Base-by-base conservation (phyloP, 148 eudicot species). In the Persicaria tinctoria region DNA sequence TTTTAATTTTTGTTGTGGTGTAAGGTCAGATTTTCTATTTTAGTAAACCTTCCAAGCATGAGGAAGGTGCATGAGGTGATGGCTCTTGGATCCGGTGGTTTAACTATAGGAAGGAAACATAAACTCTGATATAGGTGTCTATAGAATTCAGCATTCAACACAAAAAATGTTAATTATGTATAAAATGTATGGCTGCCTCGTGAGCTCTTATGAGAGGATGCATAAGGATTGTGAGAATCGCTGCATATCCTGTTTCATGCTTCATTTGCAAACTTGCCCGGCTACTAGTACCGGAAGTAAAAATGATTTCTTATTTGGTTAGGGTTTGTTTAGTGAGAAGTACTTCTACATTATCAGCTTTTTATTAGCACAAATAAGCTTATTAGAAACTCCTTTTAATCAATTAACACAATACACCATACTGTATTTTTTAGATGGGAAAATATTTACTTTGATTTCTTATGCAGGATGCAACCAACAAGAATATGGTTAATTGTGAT, bases 401-500 rank as follows among this genome's bases (percentile, higher is more conserved):
- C 41, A 32, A 1, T 32, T 32, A 32, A 32, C 41, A 32, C 41
- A 32, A 1, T 32, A 32, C 41, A 32, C 41, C 41, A 32, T 32
- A 32, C 23, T 20, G 23, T 20, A 20, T 64, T 9, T 38, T 41
- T 3, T 32, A 16, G 41, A 2, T 14, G 6, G 70, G 41, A 50
- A 18, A 59, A 10, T 27, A 16, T 13, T 50, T 76, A 55, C 68
- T 70, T 66, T 16, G 11, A 50, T 54, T 51, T 80, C 60, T 75
- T 38, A 49, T 81, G 81, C 78, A 91, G 98, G 97, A 94, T 78
- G 91, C 93, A 55, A 74, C 74, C 66, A 84, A 94, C 82, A 91
- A 86, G 83, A 91, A 85, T 74, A 59, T 86, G 49, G 91, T 91
- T 47, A 87, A 86, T 74, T 94, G 97, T 84, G 98, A 94, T 89